Conservation (phyloP, 2,329 filamentous ascomycete genomes). For the Botrytis galanthina region DNA sequence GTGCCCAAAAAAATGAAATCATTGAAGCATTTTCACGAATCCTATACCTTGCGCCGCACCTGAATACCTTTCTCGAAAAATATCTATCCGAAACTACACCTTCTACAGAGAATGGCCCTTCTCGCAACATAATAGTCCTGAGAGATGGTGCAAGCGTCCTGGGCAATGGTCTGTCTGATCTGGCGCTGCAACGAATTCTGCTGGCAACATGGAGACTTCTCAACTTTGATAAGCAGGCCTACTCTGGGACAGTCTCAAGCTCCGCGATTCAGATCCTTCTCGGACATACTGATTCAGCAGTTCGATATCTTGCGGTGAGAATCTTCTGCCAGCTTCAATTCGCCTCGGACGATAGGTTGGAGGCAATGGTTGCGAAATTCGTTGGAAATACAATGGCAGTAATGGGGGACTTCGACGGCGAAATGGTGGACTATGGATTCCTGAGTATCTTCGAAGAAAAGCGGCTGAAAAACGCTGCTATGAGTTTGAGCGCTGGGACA, state of each 20-base stretch:
- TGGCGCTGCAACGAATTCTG: conserved; percentile 49
- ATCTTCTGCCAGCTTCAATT: conserved; percentile 77
- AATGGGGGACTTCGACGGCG: conserved; percentile 71
- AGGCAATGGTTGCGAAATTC: conserved; percentile 66
- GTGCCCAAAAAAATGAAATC: conserved; percentile 40
- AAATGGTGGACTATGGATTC: conserved; percentile 75
- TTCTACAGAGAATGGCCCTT: conserved; percentile 23
- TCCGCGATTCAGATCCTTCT: conserved; percentile 69
- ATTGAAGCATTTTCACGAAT: conserved; percentile 76
- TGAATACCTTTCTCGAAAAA: conserved; percentile 69
- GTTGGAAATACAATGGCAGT: conserved; percentile 60
- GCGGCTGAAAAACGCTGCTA: conserved; percentile 28
- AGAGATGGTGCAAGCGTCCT: conserved; percentile 34
- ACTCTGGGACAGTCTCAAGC: conserved; percentile 62
- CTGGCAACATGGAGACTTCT: conserved; percentile 76
- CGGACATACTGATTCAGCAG: conserved; percentile 53
- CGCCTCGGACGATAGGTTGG: conserved; percentile 75
- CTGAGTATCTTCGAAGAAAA: conserved; percentile 57
- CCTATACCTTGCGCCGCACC: conserved; percentile 76
- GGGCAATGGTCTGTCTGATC: conserved; percentile 40
- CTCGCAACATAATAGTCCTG: conserved; percentile 28
- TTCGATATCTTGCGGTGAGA: conserved; percentile 79
- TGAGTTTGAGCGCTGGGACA: background rate
- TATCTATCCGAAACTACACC: conserved; percentile 32
- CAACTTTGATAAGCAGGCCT: conserved; percentile 69